A percentile compares a stretch with the other conserved stretches of the same genome.
Conservation (phyloP, 139 green algal genomes). For the Coccomyxa sp. region DNA sequence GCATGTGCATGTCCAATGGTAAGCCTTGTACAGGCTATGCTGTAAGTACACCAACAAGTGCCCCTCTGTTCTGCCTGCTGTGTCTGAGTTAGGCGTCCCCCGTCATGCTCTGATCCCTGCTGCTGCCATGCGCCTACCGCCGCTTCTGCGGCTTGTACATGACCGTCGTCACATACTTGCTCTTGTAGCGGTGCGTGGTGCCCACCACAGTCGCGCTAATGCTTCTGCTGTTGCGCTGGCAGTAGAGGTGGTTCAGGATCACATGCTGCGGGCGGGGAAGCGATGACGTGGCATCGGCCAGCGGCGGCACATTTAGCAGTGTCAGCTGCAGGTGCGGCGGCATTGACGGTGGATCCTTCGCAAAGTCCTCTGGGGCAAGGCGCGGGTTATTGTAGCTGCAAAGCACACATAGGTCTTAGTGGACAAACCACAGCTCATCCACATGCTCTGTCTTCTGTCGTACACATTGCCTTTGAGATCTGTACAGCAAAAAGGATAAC, state of each 20-base stretch:
- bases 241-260: slow-evolving; percentile 96
- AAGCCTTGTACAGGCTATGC: no score
- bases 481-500: no score
- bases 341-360: slow-evolving; percentile 92
- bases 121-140: neutral
- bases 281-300: slow-evolving; percentile 65
- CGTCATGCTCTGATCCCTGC: neutral
- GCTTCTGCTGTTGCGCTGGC: slow-evolving; percentile 49
- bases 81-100: neutral
- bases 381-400: slow-evolving; percentile 82
- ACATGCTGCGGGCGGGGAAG: slow-evolving; percentile 96
- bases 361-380: slow-evolving; percentile 80
- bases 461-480: no score
- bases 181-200: slow-evolving; percentile 86
- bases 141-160: slow-evolving; percentile 30
- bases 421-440: no score
- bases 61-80: neutral
- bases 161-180: slow-evolving; percentile 97
- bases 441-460: no score
- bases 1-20: no score
- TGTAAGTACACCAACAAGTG: no score
- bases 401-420: no score
- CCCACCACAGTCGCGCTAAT: slow-evolving; percentile 83
- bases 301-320: slow-evolving; percentile 91
- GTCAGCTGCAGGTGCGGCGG: slow-evolving; percentile 95